These are phyloP conservation scores for Fusarium sp. DNA, from an alignment of 2,329 filamentous ascomycete species.

Conservation along the genomic window DNA sequence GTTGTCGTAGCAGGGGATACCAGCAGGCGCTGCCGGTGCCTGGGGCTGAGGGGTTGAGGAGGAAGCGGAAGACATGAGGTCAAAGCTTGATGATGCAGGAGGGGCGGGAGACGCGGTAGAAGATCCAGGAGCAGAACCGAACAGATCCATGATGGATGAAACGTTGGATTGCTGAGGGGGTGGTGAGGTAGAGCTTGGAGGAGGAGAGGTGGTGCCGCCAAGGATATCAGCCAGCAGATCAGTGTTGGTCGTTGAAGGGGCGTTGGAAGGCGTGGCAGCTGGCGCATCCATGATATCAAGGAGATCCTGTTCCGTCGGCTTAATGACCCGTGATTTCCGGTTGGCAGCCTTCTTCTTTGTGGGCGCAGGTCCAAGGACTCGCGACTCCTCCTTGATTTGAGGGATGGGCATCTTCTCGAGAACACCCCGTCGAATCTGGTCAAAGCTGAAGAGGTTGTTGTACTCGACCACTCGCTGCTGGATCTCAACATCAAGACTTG, in stretches of 20 bases:
- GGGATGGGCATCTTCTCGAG: conserved; percentile 98
- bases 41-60: conserved; percentile 57
- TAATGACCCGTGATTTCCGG: conserved; percentile 79
- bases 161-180: conserved; percentile 67
- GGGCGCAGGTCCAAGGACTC: conserved; percentile 84
- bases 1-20: conserved; percentile 83
- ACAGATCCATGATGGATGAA: conserved; percentile 91
- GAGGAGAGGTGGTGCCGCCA: conserved; percentile 71
- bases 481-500: conserved; percentile 92
- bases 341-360: conserved; percentile 76
- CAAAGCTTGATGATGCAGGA: conserved; percentile 55
- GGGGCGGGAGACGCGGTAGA: conserved; percentile 46
- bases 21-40: conserved; percentile 55
- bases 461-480: conserved; percentile 98
- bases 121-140: conserved; percentile 62
- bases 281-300: conserved; percentile 91
- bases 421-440: conserved; percentile 87
- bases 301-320: conserved; percentile 90
- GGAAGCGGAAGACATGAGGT: conserved; percentile 60
- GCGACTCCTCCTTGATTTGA: conserved; percentile 94
- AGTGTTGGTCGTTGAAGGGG: conserved; percentile 74
- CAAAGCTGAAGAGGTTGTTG: conserved; percentile 90
- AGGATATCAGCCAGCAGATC: conserved; percentile 94
- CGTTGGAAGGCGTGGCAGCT: conserved; percentile 60
- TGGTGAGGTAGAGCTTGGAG: conserved; percentile 53